Evolutionary conservation across 257 asterid genomes (phyloP).

Genomic region (Prunella vulgaris): DNA sequence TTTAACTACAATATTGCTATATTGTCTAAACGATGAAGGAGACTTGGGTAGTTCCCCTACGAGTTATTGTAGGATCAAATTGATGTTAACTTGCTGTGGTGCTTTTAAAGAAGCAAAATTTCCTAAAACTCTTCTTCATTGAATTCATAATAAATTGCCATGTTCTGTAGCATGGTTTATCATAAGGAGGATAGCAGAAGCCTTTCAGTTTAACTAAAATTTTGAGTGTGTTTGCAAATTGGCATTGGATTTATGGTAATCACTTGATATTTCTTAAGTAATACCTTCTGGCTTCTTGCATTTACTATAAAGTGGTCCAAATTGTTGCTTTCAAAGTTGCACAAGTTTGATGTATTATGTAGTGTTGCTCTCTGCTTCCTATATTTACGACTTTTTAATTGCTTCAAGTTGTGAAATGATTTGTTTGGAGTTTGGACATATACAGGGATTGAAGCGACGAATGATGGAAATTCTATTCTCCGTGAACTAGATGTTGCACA

Average conservation of each 20-base stretch:
- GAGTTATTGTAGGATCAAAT: conserved; percentile 5
- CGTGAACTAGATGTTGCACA: conserved; percentile 95
- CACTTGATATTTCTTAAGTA: background rate
- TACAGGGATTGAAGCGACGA: conserved; percentile 90
- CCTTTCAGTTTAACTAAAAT: too few species aligned
- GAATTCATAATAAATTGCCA: background rate
- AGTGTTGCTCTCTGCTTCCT: background rate
- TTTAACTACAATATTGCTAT: background rate
- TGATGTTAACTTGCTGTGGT: background rate
- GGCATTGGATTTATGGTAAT: background rate
- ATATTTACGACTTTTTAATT: background rate
- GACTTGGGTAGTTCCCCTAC: background rate
- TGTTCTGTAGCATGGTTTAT: too few species aligned
- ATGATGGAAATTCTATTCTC: conserved; percentile 95
- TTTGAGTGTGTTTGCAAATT: too few species aligned
- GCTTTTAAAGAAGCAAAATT: background rate
- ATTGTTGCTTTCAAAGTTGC: background rate
- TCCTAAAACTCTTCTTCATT: background rate
- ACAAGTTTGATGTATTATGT: background rate
- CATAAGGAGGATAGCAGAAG: too few species aligned
- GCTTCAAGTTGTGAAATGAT: background rate
- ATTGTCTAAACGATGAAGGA: conserved; percentile 1
- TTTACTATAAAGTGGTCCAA: background rate
- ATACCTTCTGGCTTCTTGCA: background rate
- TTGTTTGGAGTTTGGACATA: conserved; percentile 13